These are phyloP conservation scores for Daldinia concentrica DNA, from an alignment of 495 filamentous ascomycete genomes.

Conservation along the genomic window DNA sequence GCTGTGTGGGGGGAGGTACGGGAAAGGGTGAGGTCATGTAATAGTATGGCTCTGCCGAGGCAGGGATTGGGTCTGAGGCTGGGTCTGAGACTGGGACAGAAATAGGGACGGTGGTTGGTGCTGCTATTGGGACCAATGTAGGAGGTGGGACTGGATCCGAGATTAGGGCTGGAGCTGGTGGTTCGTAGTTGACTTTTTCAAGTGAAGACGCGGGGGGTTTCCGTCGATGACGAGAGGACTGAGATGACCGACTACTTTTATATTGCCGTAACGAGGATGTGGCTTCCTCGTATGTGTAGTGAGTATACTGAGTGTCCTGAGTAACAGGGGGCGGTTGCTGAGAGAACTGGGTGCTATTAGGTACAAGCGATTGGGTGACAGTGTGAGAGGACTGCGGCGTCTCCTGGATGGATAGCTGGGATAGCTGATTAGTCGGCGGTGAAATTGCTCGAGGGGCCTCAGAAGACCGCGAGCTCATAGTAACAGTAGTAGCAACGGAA, in stretches of 20 bases:
- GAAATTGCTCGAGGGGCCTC: conserved; percentile 10
- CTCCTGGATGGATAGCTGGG: conserved; percentile 33
- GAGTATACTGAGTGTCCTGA: conserved; percentile 21
- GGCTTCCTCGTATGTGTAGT: conserved; percentile 26
- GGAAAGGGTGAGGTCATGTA: conserved; percentile 8
- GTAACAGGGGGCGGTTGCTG: conserved; percentile 5
- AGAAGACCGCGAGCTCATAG: conserved; percentile 23
- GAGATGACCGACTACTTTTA: conserved; percentile 3
- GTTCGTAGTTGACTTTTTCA: neutral
- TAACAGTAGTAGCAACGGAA: conserved; percentile 11
- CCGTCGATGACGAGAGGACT: conserved; percentile 3
- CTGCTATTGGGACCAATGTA: neutral
- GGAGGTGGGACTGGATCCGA: neutral
- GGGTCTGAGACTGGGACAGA: neutral
- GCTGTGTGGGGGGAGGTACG: neutral
- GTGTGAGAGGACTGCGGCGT: conserved; percentile 27
- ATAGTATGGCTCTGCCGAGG: conserved; percentile 13
- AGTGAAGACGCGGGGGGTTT: neutral
- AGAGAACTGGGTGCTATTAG: conserved; percentile 9
- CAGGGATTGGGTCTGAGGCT: conserved; percentile 6
- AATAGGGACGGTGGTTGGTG: neutral
- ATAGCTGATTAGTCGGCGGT: conserved; percentile 30
- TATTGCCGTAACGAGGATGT: conserved; percentile 13
- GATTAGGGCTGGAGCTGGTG: neutral
- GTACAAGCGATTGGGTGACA: conserved; percentile 8